Percentiles rank a stretch among this genome's conserved stretches.
Conservation (phyloP, 2,329 filamentous ascomycete species). For the Cyphellophora europaea region DNA sequence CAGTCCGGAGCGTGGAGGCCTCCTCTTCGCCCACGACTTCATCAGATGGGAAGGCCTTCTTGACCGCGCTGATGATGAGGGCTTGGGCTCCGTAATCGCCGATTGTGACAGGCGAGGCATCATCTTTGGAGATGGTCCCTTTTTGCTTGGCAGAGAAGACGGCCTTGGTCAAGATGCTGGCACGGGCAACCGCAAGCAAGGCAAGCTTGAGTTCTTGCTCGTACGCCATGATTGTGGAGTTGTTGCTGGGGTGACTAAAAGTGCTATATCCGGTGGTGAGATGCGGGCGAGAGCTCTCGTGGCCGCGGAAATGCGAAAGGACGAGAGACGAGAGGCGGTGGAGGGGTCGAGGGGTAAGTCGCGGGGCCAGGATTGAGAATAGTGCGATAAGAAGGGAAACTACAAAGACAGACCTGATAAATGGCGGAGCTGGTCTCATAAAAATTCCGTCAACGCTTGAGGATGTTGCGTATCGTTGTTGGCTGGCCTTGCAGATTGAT, state of each 20-base stretch:
- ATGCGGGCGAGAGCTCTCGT: not conserved
- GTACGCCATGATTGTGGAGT: constrained; percentile 42
- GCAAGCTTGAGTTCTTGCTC: constrained; percentile 71
- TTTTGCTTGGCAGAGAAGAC: constrained; percentile 86
- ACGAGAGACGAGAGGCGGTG: not conserved
- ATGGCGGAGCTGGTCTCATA: too few relatives aligned
- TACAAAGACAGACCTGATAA: not conserved
- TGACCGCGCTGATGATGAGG: constrained; percentile 84
- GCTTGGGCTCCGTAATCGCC: constrained; percentile 97
- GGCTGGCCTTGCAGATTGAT: too few relatives aligned
- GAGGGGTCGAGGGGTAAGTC: not conserved
- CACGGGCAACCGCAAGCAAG: constrained; percentile 80
- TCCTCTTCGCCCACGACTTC: constrained; percentile 95
- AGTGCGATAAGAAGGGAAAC: not conserved
- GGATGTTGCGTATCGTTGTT: not conserved
- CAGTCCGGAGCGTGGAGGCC: constrained; percentile 65
- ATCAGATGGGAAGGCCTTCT: constrained; percentile 80
- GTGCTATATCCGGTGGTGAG: too few relatives aligned
- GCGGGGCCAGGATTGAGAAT: not conserved
- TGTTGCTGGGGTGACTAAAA: too few relatives aligned
- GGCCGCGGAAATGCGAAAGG: not conserved
- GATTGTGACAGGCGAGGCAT: constrained; percentile 93
- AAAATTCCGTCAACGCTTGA: too few relatives aligned
- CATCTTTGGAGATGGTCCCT: constrained; percentile 86
- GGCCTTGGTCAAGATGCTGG: constrained; percentile 62